Conservation (phyloP, 768 basidiomycete species). For the Mycena metata region DNA sequence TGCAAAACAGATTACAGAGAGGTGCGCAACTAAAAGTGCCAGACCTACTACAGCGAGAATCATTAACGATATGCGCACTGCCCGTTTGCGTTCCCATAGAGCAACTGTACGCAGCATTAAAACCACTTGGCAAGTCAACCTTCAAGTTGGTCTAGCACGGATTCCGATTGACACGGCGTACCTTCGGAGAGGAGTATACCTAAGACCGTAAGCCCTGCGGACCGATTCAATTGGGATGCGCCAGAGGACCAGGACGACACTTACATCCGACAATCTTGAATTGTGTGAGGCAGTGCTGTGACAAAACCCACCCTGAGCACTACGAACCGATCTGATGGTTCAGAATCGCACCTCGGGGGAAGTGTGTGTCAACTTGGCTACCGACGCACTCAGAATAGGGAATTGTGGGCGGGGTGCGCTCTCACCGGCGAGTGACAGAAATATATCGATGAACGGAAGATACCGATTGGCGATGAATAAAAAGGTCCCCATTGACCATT, state of each 20-base stretch:
- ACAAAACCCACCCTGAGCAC: neutral
- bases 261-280: conserved; percentile 18
- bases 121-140: conserved; percentile 40
- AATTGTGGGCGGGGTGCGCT: neutral
- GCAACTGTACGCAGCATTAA: conserved; percentile 59
- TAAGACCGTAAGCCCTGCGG: conserved; percentile 48
- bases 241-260: neutral
- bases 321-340: neutral
- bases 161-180: conserved; percentile 29
- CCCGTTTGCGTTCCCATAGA: conserved; percentile 55
- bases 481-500: conserved; percentile 37
- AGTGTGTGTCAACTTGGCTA: conserved; percentile 16
- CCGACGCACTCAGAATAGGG: neutral
- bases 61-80: conserved; percentile 50
- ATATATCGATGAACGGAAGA: conserved; percentile 46
- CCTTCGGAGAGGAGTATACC: conserved; percentile 55
- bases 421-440: conserved; percentile 33
- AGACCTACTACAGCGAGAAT: conserved; percentile 42
- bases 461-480: conserved; percentile 48
- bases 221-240: neutral
- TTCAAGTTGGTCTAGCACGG: neutral
- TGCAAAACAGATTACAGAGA: conserved; percentile 15
- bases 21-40: neutral
- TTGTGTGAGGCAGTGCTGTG: conserved; percentile 15
- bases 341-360: conserved; percentile 22